phyloP scores from a whole-genome alignment of 345 rosid species.

The Pelargonium nanum region DNA sequence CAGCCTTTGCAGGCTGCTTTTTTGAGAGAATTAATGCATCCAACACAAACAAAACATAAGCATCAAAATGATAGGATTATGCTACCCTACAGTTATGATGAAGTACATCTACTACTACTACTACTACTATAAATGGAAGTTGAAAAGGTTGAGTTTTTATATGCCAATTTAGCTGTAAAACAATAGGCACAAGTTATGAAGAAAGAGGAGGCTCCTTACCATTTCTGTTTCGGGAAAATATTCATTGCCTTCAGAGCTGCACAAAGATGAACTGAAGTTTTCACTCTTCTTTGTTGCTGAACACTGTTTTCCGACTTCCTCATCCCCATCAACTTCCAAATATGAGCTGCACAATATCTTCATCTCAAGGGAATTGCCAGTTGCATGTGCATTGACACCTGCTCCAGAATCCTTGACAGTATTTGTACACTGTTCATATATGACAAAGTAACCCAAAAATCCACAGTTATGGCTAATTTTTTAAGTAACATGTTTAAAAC shows the following conservation, averaged over 20 bases:
- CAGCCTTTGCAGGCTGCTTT: slow-evolving; percentile 21
- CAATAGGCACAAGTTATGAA: background rate
- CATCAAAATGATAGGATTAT: background rate
- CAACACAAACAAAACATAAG: background rate
- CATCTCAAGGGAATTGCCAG: background rate
- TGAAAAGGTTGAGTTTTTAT: background rate
- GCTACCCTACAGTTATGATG: background rate
- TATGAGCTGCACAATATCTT: background rate
- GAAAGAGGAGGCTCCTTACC: slow-evolving; percentile 15
- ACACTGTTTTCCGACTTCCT: slow-evolving; percentile 5
- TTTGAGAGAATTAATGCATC: slow-evolving; percentile 6
- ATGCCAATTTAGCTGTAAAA: background rate
- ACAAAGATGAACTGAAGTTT: slow-evolving; percentile 10
- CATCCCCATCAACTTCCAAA: slow-evolving; percentile 3
- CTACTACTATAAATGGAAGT: background rate
- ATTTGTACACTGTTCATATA: background rate
- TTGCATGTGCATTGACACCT: background rate
- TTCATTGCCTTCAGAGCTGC: slow-evolving; percentile 13
- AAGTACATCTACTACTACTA: background rate
- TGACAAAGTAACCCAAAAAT: background rate
- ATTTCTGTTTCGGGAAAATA: slow-evolving; percentile 10
- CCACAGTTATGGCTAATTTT: background rate
- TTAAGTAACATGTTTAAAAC: background rate
- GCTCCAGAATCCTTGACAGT: background rate
- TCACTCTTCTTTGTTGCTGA: slow-evolving; percentile 11